These are phyloP conservation scores for Heritiera fomes DNA, from an alignment of 345 rosid species.

Conservation along the genomic window DNA sequence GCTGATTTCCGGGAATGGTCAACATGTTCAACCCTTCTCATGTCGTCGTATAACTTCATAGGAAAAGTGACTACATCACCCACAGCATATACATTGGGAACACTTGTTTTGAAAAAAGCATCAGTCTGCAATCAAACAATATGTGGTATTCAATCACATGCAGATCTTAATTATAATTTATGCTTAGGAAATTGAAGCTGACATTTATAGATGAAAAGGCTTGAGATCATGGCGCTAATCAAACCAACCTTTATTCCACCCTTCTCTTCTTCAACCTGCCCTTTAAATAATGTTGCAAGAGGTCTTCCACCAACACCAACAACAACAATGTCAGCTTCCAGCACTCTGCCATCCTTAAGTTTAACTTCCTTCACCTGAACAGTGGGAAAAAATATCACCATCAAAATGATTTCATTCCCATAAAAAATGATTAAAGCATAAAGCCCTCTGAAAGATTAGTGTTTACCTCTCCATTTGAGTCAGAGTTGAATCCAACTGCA, in stretches of 20 bases:
- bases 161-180: neutral
- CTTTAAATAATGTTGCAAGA: constrained; percentile 74
- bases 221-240: constrained; percentile 10
- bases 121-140: constrained; percentile 63
- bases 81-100: constrained; percentile 85
- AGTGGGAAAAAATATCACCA: neutral
- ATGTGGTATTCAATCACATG: neutral
- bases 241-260: constrained; percentile 88
- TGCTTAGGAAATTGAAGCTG: neutral
- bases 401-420: neutral
- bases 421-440: neutral
- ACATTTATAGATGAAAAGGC: neutral
- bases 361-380: constrained; percentile 88
- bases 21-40: constrained; percentile 95
- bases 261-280: constrained; percentile 88
- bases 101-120: constrained; percentile 79
- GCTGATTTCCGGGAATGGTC: constrained; percentile 99
- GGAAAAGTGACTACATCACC: constrained; percentile 95
- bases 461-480: constrained; percentile 80
- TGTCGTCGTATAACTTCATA: constrained; percentile 70
- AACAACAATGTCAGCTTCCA: constrained; percentile 95
- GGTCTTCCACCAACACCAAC: constrained; percentile 99
- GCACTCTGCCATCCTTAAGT: constrained; percentile 82
- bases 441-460: constrained; percentile 8
- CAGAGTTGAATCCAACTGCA: constrained; percentile 80